Percentiles rank a stretch among this genome's conserved stretches.
These are phyloP conservation scores for Myrmaecium sp. DNA, from an alignment of 2,329 filamentous ascomycete species.

Conservation along the genomic window DNA sequence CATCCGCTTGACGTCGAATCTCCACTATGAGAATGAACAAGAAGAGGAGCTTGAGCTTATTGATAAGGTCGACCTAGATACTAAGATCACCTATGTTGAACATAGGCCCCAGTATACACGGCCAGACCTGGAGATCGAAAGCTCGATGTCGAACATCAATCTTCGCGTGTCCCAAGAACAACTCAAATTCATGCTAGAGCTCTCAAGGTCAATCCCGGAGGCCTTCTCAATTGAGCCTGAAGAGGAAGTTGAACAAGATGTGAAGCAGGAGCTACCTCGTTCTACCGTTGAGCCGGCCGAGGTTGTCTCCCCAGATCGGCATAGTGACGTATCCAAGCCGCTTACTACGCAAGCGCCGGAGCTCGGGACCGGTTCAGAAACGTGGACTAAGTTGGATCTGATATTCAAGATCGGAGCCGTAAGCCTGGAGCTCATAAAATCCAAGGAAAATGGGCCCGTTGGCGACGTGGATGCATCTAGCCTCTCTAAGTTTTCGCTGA, in stretches of 20 bases:
- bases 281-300: conserved; percentile 32
- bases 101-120: conserved; percentile 61
- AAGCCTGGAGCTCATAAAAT: conserved; percentile 72
- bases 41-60: conserved; percentile 90
- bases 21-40: conserved; percentile 56
- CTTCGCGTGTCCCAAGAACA: conserved; percentile 80
- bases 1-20: conserved; percentile 74
- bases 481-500: conserved; percentile 82
- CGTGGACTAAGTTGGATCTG: conserved; percentile 87
- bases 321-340: conserved; percentile 30
- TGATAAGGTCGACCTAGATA: conserved; percentile 86
- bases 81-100: conserved; percentile 82
- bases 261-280: conserved; percentile 53
- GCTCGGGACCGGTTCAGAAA: conserved; percentile 47
- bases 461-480: conserved; percentile 62
- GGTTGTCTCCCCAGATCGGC: conserved; percentile 6
- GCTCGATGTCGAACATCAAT: conserved; percentile 85
- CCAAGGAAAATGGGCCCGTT: conserved; percentile 59
- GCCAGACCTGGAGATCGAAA: conserved; percentile 82
- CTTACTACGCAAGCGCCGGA: conserved; percentile 41
- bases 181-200: conserved; percentile 71
- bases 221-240: conserved; percentile 66
- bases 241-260: conserved; percentile 51
- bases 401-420: conserved; percentile 80
- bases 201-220: conserved; percentile 73